phyloP scores from a whole-genome alignment of 371 early-diverging fungal genomes.

The Mucor lusitanicus region DNA sequence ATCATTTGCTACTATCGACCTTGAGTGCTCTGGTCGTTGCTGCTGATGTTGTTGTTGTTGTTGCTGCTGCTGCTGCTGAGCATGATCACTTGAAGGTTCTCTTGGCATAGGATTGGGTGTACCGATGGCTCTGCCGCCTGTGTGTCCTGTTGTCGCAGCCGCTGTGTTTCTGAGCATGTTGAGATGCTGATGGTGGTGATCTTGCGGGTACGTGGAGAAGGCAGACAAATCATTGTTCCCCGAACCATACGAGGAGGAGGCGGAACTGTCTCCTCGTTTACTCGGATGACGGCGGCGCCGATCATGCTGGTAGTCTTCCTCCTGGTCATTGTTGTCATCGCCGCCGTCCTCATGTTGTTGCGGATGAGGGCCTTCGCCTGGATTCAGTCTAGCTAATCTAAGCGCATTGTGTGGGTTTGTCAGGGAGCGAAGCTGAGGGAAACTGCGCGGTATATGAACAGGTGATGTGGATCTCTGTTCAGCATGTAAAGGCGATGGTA shows the following conservation, averaged over 20 bases:
- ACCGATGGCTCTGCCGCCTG: background rate
- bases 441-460: constrained; percentile 29
- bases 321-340: background rate
- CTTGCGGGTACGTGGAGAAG: constrained; percentile 31
- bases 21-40: background rate
- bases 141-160: background rate
- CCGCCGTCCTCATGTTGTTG: background rate
- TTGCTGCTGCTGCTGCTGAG: background rate
- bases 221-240: constrained; percentile 12
- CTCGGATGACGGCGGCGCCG: background rate
- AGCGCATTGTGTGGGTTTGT: constrained; percentile 4
- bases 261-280: background rate
- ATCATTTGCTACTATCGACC: background rate
- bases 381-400: background rate
- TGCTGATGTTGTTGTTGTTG: background rate
- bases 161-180: constrained; percentile 4
- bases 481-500: constrained; percentile 26
- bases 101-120: background rate
- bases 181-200: constrained; percentile 8
- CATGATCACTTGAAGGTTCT: background rate
- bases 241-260: background rate
- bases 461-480: constrained; percentile 21
- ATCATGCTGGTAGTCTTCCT: background rate
- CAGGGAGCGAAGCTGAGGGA: constrained; percentile 15
- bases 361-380: background rate